Evolutionary conservation across 148 eudicot species (phyloP).

Genomic region (Chenopodium quinoa): DNA sequence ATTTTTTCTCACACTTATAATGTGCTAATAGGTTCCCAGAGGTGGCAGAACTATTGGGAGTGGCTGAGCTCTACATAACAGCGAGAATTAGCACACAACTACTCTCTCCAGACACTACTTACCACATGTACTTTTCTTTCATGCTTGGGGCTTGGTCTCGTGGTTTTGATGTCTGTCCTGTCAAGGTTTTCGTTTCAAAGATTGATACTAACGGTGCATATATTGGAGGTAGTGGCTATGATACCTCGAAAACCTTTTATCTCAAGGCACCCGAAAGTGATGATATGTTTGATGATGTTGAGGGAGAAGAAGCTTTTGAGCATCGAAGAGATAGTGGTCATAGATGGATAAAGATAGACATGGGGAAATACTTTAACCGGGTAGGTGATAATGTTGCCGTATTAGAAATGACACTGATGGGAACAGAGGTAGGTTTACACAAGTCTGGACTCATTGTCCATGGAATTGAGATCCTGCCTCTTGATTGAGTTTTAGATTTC

Average conservation of each 20-base stretch:
- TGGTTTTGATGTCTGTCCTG: conserved; percentile 31
- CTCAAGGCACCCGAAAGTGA: conserved; percentile 30
- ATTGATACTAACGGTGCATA: conserved; percentile 22
- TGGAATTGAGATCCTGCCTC: conserved; percentile 53
- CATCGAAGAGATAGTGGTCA: conserved; percentile 29
- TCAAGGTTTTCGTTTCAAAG: conserved; percentile 28
- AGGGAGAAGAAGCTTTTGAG: conserved; percentile 26
- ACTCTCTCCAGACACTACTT: conserved; percentile 40
- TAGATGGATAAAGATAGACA: conserved; percentile 49
- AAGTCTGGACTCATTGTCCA: conserved; percentile 47
- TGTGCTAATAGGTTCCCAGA: conserved; percentile 37
- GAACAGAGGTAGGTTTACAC: conserved; percentile 2
- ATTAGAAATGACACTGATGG: conserved; percentile 36
- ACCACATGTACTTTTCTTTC: conserved; percentile 42
- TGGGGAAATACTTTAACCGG: conserved; percentile 46
- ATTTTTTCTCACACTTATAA: not conserved
- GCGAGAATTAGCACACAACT: conserved; percentile 31
- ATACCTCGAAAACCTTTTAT: conserved; percentile 27
- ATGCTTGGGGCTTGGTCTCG: conserved; percentile 17
- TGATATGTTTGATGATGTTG: conserved; percentile 15
- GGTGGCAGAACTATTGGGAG: conserved; percentile 34
- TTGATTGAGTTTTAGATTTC: not conserved
- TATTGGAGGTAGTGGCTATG: conserved; percentile 9
- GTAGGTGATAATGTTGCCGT: conserved; percentile 26
- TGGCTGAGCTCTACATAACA: conserved; percentile 26